Conservation (phyloP, 2,329 filamentous ascomycete species). For the Aspergillus ruber region DNA sequence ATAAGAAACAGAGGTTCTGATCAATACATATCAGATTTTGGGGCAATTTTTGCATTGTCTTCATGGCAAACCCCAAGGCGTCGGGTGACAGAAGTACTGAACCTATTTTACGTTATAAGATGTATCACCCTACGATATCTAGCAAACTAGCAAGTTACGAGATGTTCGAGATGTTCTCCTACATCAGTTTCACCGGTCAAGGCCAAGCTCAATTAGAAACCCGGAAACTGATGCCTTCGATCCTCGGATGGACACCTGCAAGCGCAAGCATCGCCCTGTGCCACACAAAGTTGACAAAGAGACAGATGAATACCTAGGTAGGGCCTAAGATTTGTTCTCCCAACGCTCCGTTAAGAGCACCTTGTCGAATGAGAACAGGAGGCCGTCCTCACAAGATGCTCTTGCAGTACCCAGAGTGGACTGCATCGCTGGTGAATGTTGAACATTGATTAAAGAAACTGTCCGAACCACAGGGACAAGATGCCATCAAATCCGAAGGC, state of each 20-base stretch:
- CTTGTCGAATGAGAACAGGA: conserved; percentile 44
- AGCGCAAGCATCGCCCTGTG: conserved; percentile 11
- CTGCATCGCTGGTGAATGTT: conserved; percentile 62
- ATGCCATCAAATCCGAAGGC: too few species aligned
- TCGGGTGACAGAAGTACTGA: too few species aligned
- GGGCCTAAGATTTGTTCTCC: conserved; percentile 48
- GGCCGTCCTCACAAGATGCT: conserved; percentile 45
- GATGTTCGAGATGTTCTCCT: conserved; percentile 37
- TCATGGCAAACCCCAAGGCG: too few species aligned
- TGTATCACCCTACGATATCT: too few species aligned
- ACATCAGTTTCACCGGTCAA: conserved; percentile 29
- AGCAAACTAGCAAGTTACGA: background rate
- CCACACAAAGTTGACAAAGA: conserved; percentile 7
- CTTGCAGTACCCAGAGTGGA: conserved; percentile 64
- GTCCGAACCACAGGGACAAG: too few species aligned
- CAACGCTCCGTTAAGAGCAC: conserved; percentile 78
- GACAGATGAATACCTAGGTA: conserved; percentile 19
- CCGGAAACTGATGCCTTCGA: conserved; percentile 33
- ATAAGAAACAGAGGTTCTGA: background rate
- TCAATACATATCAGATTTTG: too few species aligned
- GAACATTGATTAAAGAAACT: background rate
- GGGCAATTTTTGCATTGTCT: too few species aligned
- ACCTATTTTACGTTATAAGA: too few species aligned
- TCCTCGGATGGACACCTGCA: conserved; percentile 20
- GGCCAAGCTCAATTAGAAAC: conserved; percentile 10